Percentiles rank a stretch among this genome's conserved stretches.
These are phyloP conservation scores for Pistacia vera DNA, from an alignment of 345 rosid genomes.

Conservation along the genomic window DNA sequence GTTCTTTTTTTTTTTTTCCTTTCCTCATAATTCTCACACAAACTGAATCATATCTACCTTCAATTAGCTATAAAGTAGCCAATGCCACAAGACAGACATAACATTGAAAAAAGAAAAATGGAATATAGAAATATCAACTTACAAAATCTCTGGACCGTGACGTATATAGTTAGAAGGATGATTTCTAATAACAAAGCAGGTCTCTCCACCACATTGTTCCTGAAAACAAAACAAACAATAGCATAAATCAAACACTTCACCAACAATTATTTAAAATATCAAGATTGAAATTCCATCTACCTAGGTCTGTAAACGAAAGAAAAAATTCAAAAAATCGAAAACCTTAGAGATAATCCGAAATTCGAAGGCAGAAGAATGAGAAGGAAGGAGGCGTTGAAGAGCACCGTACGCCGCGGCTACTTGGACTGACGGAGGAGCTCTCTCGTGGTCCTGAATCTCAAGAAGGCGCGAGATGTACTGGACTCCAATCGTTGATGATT, in stretches of 20 bases:
- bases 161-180: slow-evolving; percentile 31
- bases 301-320: not conserved
- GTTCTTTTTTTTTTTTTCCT: not conserved
- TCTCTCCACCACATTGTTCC: slow-evolving; percentile 54
- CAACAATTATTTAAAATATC: not conserved
- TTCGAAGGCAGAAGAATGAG: slow-evolving; percentile 52
- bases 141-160: slow-evolving; percentile 51
- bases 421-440: slow-evolving; percentile 62
- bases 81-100: not conserved
- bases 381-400: slow-evolving; percentile 62
- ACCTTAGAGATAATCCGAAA: slow-evolving; percentile 61
- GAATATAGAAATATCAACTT: slow-evolving; percentile 10
- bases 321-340: not conserved
- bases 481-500: slow-evolving; percentile 59
- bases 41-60: not conserved
- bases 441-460: slow-evolving; percentile 61
- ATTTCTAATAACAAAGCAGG: slow-evolving; percentile 51
- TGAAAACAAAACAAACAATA: slow-evolving; percentile 16
- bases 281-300: not conserved
- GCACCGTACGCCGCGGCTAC: slow-evolving; percentile 55
- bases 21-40: too few relatives aligned
- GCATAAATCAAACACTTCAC: not conserved
- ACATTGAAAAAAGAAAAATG: not conserved
- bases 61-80: not conserved
- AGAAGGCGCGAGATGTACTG: slow-evolving; percentile 58